phyloP scores from a whole-genome alignment of 345 rosid genomes.

The Arabidopsis suecica region DNA sequence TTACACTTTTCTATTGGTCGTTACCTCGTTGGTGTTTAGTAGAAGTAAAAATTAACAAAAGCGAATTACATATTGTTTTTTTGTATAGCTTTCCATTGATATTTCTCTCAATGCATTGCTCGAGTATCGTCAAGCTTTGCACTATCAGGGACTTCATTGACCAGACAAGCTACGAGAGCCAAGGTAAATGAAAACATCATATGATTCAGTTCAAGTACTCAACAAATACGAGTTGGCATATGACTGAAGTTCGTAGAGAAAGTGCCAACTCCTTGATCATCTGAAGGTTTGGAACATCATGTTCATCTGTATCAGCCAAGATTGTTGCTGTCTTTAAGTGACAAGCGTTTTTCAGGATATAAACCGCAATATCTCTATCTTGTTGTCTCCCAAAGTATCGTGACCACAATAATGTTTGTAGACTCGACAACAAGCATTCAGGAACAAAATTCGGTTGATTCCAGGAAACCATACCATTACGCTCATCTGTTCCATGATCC shows the following conservation, averaged over 20 bases:
- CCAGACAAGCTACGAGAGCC: no score
- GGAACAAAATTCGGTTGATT: slow-evolving; percentile 5
- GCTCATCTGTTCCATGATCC: neutral
- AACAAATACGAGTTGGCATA: slow-evolving; percentile 6
- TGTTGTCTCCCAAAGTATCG: neutral
- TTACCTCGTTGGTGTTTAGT: no score
- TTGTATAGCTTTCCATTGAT: no score
- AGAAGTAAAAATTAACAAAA: no score
- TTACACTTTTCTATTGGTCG: no score
- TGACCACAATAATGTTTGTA: neutral
- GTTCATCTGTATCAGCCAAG: neutral
- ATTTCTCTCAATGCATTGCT: no score
- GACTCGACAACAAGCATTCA: slow-evolving; percentile 27
- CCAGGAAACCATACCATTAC: no score
- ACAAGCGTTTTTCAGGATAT: neutral
- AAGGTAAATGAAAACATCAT: no score
- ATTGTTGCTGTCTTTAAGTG: slow-evolving; percentile 11
- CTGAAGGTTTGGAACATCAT: neutral
- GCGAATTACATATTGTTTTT: no score
- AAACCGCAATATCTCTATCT: neutral
- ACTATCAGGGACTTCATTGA: no score
- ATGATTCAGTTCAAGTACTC: neutral
- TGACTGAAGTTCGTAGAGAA: slow-evolving; percentile 20
- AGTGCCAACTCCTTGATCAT: slow-evolving; percentile 24
- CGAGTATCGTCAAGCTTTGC: no score